These are phyloP conservation scores for Salmacisia buchloeana DNA, from an alignment of 1,284 basidiomycete genomes.

Conservation along the genomic window DNA sequence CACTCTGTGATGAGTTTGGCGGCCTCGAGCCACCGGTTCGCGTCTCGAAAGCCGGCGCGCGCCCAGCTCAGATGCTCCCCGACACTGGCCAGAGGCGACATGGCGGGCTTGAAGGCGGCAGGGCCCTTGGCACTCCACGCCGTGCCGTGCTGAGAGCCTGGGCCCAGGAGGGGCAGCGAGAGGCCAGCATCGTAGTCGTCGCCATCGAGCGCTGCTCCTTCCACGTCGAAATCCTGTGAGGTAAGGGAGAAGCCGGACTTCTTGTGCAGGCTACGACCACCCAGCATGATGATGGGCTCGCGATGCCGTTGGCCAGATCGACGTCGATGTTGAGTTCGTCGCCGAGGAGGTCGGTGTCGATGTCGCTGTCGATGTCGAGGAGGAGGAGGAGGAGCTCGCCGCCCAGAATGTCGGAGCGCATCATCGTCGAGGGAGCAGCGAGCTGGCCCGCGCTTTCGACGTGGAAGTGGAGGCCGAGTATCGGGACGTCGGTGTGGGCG, in stretches of 20 bases:
- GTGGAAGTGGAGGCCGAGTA: too few relatives aligned
- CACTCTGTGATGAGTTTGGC: constrained; percentile 14
- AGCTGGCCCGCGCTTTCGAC: too few relatives aligned
- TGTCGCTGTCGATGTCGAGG: too few relatives aligned
- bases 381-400: too few relatives aligned
- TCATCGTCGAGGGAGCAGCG: too few relatives aligned
- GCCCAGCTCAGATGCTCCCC: constrained; percentile 38
- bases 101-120: constrained; percentile 23
- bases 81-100: constrained; percentile 23
- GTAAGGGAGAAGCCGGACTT: constrained; percentile 10
- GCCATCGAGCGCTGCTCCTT: constrained; percentile 26
- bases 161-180: constrained; percentile 22
- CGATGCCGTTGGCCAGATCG: too few relatives aligned
- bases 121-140: constrained; percentile 45
- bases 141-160: constrained; percentile 10
- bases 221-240: constrained; percentile 46
- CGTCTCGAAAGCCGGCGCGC: constrained; percentile 33
- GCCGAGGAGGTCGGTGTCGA: too few relatives aligned
- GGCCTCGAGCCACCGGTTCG: constrained; percentile 33
- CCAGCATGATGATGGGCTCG: constrained; percentile 1
- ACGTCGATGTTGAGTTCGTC: too few relatives aligned
- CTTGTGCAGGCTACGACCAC: not conserved
- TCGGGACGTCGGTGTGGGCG: too few relatives aligned
- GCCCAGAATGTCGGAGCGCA: too few relatives aligned
- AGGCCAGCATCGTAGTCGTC: constrained; percentile 42